Base-by-base conservation (phyloP, 768 basidiomycete genomes). In the Galerina sulciceps region DNA sequence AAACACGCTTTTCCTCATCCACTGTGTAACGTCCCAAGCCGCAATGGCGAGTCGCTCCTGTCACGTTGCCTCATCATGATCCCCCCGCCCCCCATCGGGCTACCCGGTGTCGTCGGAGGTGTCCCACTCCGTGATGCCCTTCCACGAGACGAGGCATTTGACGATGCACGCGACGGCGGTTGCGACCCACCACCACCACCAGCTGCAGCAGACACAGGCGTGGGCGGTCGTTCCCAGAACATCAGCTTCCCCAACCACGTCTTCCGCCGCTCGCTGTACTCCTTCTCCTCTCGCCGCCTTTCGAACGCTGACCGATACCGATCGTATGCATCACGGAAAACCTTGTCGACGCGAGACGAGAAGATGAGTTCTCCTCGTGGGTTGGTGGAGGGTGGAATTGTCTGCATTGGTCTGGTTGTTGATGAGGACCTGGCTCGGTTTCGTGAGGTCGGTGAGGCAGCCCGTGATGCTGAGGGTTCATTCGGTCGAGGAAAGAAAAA, bases 291-390 rank as follows among this genome's bases (percentile, higher is more conserved):
- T 22, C 93, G 75, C 62, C 83, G 79, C 50, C 88, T 77, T 75
- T 98, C 96, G 73, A 97, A 99, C 31, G 87, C 88, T 9, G 86
- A 79, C 18, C 96, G 85, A 73, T 98, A 94, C 14, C 93, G 85
- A 72, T 98, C 96, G 75, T 99, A 99, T 0, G 89, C 83, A 55
- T 99, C 97, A 20, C 91, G 81, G 72, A 99, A 99, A 17, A 73
- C 67, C 51, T 83, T 82, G 59, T 93, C 90, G 17, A 99, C 90
- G 45, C 92, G 87, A 10, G 89, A 92, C 2, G 92, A 94, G 75
- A 99, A 97, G 55, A 99, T 97, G 58, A 99, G 86, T 69, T 99
- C 97, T 49, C 97, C 96, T 13, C 96, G 89, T 3, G 96, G 95
- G 72, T 94, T 97, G 26, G 80, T 79, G 13, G 94, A 82, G 0